Percentiles rank a stretch among this genome's conserved stretches.
Conservation (phyloP, 805 yeast genomes). For the Metschnikowia reukaufii region DNA sequence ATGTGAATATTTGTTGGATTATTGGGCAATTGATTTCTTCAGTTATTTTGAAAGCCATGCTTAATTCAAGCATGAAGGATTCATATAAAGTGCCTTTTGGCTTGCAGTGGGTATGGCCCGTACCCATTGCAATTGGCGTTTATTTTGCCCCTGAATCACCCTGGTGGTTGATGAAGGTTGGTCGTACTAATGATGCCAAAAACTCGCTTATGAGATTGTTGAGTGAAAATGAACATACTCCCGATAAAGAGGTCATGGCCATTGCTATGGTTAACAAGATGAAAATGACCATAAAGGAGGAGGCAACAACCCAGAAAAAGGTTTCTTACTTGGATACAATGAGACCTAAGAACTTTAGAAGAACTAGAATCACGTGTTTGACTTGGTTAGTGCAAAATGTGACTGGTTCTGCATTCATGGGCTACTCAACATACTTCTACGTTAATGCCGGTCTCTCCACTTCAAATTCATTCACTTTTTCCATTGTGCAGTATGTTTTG, state of each 20-base stretch:
- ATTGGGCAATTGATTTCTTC: slow-evolving; percentile 43
- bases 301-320: slow-evolving; percentile 24
- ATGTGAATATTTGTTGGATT: slow-evolving; percentile 39
- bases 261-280: slow-evolving; percentile 46
- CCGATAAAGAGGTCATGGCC: slow-evolving; percentile 34
- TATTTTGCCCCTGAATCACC: slow-evolving; percentile 48
- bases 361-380: slow-evolving; percentile 50
- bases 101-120: slow-evolving; percentile 41
- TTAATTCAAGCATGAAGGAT: slow-evolving; percentile 28
- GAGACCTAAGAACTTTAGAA: slow-evolving; percentile 45
- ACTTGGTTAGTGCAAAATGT: slow-evolving; percentile 48
- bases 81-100: slow-evolving; percentile 43
- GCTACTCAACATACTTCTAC: slow-evolving; percentile 53
- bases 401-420: slow-evolving; percentile 48
- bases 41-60: slow-evolving; percentile 39
- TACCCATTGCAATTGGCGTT: slow-evolving; percentile 36
- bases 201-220: slow-evolving; percentile 26
- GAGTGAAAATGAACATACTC: slow-evolving; percentile 28
- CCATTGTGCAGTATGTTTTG: slow-evolving; percentile 45
- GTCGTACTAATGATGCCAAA: slow-evolving; percentile 34
- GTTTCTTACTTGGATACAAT: slow-evolving; percentile 45
- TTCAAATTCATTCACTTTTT: slow-evolving; percentile 45
- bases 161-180: slow-evolving; percentile 45
- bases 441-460: slow-evolving; percentile 49
- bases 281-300: slow-evolving; percentile 45